A percentile compares a stretch with the other conserved stretches of the same genome.
Conservation (phyloP, 352 stramenopile genomes). For the Phytopythium litorale region DNA sequence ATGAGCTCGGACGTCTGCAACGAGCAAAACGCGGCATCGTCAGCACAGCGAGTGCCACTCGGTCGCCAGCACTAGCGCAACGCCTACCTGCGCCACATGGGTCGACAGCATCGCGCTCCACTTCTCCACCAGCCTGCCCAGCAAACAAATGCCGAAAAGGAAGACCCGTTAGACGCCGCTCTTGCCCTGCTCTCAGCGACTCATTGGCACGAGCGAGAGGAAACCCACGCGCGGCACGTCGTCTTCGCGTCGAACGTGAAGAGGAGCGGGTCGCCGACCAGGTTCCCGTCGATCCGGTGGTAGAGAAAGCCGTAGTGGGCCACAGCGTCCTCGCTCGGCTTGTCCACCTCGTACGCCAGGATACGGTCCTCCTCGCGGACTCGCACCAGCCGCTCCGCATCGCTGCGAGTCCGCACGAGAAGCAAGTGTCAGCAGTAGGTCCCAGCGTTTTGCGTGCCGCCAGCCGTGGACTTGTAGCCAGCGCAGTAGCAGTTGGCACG, state of each 20-base stretch:
- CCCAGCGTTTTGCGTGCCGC: not conserved
- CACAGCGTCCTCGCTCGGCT: constrained; percentile 15
- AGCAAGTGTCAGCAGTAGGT: not conserved
- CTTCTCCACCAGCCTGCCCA: constrained; percentile 39
- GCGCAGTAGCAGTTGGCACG: not conserved
- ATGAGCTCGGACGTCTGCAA: constrained; percentile 18
- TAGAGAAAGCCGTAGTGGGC: constrained; percentile 69
- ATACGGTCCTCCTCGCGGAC: constrained; percentile 74
- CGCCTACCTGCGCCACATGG: constrained; percentile 29
- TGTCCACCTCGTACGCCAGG: constrained; percentile 62
- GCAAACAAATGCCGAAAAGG: too few species aligned
- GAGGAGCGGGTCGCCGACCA: constrained; percentile 63
- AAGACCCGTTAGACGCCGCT: not conserved
- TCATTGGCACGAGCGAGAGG: not conserved
- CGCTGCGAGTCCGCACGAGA: constrained; percentile 13
- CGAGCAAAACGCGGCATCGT: too few species aligned
- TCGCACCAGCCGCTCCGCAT: constrained; percentile 52
- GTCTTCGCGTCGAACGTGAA: constrained; percentile 61
- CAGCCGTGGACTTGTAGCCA: too few species aligned
- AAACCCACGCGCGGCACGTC: constrained; percentile 49
- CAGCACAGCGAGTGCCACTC: not conserved
- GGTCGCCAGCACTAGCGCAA: not conserved
- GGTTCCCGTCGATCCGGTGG: constrained; percentile 41
- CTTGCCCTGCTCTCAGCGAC: not conserved
- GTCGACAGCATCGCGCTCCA: constrained; percentile 47